Evolutionary conservation across 2,329 filamentous ascomycete genomes (phyloP).

Genomic region (Raffaelea ambrosiae): DNA sequence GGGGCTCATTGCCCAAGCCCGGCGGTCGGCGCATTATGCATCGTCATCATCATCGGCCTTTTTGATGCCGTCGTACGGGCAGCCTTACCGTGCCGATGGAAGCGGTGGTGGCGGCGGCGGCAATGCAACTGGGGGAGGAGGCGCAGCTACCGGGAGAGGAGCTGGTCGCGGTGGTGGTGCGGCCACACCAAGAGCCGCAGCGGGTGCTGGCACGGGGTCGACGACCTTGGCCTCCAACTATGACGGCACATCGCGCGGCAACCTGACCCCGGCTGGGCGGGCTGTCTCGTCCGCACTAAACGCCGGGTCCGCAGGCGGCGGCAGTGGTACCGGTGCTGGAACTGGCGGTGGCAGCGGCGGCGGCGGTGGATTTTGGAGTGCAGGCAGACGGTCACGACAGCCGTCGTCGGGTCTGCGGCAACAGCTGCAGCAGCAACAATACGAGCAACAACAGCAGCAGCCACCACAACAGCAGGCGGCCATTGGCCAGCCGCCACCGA

Average conservation of each 20-base stretch:
- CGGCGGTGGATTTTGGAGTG: conserved; percentile 6
- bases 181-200: too few species aligned
- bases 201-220: background rate
- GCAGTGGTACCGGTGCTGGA: background rate
- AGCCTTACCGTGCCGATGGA: conserved; percentile 7
- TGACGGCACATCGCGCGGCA: too few species aligned
- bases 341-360: background rate
- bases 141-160: background rate
- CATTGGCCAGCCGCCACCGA: background rate
- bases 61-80: conserved; percentile 6
- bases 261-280: too few species aligned
- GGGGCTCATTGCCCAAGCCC: conserved; percentile 12
- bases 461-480: background rate
- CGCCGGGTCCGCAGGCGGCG: too few species aligned
- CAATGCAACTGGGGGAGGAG: background rate
- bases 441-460: conserved; percentile 5
- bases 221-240: background rate
- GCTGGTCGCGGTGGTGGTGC: background rate
- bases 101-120: background rate
- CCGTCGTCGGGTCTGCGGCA: conserved; percentile 4
- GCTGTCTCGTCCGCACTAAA: too few species aligned
- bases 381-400: background rate
- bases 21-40: conserved; percentile 13
- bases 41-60: conserved; percentile 9
- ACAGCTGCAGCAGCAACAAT: conserved; percentile 8